phyloP scores from a whole-genome alignment of 208 protist species.

The Giardia muris region DNA sequence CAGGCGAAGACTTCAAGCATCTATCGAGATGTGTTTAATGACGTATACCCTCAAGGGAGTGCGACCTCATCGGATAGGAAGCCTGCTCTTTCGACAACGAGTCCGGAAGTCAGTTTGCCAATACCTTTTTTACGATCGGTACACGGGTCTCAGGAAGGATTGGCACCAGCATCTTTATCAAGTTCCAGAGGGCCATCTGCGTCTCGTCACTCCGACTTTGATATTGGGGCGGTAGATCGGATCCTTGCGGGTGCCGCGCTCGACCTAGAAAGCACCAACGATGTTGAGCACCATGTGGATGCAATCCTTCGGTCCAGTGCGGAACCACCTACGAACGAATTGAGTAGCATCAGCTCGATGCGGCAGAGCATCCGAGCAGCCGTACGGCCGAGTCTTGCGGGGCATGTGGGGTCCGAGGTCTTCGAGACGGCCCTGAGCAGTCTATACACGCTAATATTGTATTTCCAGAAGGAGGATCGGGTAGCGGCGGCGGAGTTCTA shows the following conservation, averaged over 20 bases:
- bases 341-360: not conserved
- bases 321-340: not conserved
- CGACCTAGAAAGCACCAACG: not conserved
- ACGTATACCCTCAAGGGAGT: not conserved
- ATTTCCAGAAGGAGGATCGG: not conserved
- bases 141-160: not conserved
- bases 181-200: too few species aligned
- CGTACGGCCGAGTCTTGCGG: not conserved
- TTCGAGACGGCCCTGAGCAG: not conserved
- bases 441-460: not conserved
- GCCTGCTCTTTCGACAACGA: not conserved
- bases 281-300: not conserved
- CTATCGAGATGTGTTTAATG: not conserved
- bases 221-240: not conserved
- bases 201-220: too few species aligned
- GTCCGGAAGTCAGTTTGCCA: not conserved
- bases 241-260: not conserved
- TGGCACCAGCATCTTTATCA: not conserved
- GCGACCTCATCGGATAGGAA: not conserved
- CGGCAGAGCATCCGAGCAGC: not conserved
- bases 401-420: not conserved
- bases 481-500: not conserved
- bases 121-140: not conserved
- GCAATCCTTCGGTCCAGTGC: not conserved
- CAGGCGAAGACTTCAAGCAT: not conserved